Base-by-base conservation (phyloP, 768 basidiomycete genomes). In the Tephrocybe sp. region DNA sequence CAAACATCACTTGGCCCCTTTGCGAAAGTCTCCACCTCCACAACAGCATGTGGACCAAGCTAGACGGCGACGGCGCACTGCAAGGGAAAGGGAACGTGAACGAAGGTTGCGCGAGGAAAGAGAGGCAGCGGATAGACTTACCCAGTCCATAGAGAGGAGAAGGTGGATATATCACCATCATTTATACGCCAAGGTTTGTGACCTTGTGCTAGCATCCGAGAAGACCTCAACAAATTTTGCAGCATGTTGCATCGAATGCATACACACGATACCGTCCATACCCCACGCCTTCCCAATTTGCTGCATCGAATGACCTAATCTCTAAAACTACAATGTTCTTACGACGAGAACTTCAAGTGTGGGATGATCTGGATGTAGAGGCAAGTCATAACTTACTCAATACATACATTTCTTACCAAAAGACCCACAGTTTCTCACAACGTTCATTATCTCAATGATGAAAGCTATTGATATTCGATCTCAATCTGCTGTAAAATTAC, bases 391-490 rank as follows among this genome's bases (percentile, higher is more conserved):
- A 25, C n/a, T 34, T 33, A 46, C 33, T n/a, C 33, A 9, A 31
- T 41, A 13, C 27, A 16, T 15, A 23, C 40, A 52, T 45, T 25
- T 34, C 15, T n/a, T 34, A 34, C 15, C 15, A 4, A 34, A n/a
- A n/a, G n/a, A n/a, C 15, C 5, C 48, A 50, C 33, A 93, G 89
- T 97, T 94, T 66, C 74, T 97, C 46, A 93, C 90, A 11, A 88
- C 84, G 2, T 91, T 94, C 68, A 90, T 83, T 16, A 70, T 95
- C 44, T 91, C 92, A 1, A 73, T 97, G 58, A 91, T 97, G 84
- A 91, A 92, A 68, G 78, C 89, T 3, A 82, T 97, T 47, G 94
- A 97, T 69, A 88, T 97, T 49, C 89, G 94, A 36, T 89, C 91
- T 11, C 87, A 92, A 67, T 82, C 86, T 31, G 90, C 93, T 34